phyloP scores from a whole-genome alignment of 208 protist species.

The Trichomonas vaginalis region DNA sequence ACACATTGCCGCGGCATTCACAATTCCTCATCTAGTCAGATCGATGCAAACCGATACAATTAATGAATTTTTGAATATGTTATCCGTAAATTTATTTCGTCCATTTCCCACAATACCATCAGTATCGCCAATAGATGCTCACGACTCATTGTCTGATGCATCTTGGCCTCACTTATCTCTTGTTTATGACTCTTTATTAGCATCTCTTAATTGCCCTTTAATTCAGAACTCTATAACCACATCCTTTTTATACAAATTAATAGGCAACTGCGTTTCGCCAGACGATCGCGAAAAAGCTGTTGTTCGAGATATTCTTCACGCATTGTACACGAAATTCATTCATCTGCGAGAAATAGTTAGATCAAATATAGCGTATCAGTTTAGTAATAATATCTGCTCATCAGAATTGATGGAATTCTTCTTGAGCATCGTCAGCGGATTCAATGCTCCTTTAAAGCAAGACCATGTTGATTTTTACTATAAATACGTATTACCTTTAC shows the following conservation, averaged over 20 bases:
- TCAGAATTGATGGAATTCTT: background rate
- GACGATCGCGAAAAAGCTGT: background rate
- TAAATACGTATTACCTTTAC: background rate
- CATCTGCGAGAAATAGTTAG: background rate
- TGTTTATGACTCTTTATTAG: background rate
- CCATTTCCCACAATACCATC: background rate
- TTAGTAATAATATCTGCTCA: background rate
- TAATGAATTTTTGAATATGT: background rate
- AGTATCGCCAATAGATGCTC: background rate
- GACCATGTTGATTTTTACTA: background rate
- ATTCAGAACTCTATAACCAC: background rate
- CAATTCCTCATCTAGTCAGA: background rate
- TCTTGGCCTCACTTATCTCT: background rate
- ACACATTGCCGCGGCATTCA: background rate
- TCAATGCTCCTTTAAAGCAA: background rate
- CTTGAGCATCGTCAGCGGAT: background rate
- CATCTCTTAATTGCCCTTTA: background rate
- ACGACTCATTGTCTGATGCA: background rate
- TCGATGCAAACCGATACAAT: background rate
- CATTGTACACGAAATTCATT: constrained; percentile 8
- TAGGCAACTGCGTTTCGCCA: background rate
- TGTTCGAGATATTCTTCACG: background rate
- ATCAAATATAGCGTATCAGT: background rate
- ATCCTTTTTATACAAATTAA: background rate
- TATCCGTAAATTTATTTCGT: background rate